Conservation (phyloP, 108 stramenopile genomes). For the Fistulifera pelliculosa region DNA sequence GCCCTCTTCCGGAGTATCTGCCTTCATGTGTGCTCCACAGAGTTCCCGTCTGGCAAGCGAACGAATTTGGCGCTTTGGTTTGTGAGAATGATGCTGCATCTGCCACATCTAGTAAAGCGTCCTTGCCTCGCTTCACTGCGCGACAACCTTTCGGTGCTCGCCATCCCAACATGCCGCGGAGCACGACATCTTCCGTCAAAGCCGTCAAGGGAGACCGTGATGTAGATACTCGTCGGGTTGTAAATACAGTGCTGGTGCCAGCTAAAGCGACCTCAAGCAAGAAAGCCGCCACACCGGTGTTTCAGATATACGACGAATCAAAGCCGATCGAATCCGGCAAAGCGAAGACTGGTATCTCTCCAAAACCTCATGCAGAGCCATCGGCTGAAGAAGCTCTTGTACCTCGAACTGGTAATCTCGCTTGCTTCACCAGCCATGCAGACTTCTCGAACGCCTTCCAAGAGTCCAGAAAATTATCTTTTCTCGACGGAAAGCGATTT, state of each 20-base stretch:
- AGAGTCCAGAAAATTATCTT: too few species aligned
- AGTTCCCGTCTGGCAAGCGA: slow-evolving; percentile 58
- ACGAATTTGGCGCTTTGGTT: slow-evolving; percentile 22
- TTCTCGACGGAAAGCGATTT: slow-evolving; percentile 7
- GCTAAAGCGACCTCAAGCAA: neutral
- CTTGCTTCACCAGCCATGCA: too few species aligned
- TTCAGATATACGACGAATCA: slow-evolving; percentile 22
- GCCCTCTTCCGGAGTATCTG: slow-evolving; percentile 43
- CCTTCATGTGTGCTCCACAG: slow-evolving; percentile 44
- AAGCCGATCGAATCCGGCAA: too few species aligned
- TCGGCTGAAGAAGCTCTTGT: too few species aligned
- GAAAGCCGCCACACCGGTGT: slow-evolving; percentile 1
- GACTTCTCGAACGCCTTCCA: too few species aligned
- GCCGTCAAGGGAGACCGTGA: too few species aligned
- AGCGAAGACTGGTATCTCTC: too few species aligned
- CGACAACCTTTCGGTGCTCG: slow-evolving; percentile 21
- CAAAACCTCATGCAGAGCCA: too few species aligned
- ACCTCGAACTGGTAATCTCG: too few species aligned
- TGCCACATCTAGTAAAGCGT: slow-evolving; percentile 2
- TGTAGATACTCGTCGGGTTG: too few species aligned
- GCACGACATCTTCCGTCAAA: too few species aligned
- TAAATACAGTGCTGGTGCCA: neutral
- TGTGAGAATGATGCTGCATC: slow-evolving; percentile 1
- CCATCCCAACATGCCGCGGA: slow-evolving; percentile 18
- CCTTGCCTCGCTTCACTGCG: neutral